Base-by-base conservation (phyloP, 2,329 filamentous ascomycete species). In the Ophiocordyceps camponoti-leonardi region DNA sequence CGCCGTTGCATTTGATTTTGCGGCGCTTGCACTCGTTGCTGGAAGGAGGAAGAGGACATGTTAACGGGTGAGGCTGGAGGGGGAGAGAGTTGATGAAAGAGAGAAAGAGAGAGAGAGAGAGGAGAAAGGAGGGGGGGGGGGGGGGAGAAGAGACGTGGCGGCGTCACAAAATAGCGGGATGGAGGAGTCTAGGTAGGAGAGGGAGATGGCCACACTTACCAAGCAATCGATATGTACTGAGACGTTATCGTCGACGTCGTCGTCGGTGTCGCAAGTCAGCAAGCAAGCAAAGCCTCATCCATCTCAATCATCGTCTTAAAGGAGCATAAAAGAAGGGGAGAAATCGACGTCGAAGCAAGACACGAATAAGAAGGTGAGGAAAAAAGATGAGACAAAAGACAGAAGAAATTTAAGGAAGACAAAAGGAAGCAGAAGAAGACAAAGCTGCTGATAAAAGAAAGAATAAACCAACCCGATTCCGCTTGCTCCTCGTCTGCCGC, bases 1-100 rank as follows among this genome's bases (percentile, higher is more conserved):
- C 75, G 49, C 81, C 81, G 59, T 83, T 83, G 62, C 80, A 84
- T 60, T 83, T 83, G 55, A 84, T 78, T 60, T 84, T 84, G 47
- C 80, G 75, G n/a, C 80, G 69, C 54, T 84, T 84, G 61, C 80
- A 84, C 57, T 83, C 79, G 55, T 83, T 84, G 53, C 80, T 82
- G 30, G 13, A n/a, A n/a, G n/a, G n/a, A 7, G 16, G 35, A 26
- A 30, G 41, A n/a, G 28, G 20, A 19, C 14, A 4, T 12, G 42
- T 41, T 23, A 33, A 42, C 6, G 43, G 16, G 23, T 14, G 13
- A 16, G 4, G 16, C 30, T 39, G 8, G 14, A 19, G 40, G 18
- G 22, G 23, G 2, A 8, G 39, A 14, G 5, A 18, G 2, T 18
- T 4, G 30, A 12, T 12, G 30, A 16, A 12, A 33, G 30, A 3